These are phyloP conservation scores for Eudorina sp. DNA, from an alignment of 139 green algal species.

Conservation along the genomic window DNA sequence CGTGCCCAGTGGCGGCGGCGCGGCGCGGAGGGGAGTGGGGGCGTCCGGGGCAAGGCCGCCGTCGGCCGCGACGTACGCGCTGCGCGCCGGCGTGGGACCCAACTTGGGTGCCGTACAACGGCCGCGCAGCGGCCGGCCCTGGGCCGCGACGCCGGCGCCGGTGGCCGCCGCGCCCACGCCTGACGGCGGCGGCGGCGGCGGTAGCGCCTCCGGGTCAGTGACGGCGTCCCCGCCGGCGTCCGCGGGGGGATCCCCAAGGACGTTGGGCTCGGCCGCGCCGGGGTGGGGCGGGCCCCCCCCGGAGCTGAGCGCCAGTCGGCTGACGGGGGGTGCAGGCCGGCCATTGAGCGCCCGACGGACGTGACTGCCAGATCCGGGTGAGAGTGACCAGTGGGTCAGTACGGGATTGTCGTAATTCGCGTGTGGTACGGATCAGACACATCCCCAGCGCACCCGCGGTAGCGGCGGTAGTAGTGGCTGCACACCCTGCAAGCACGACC, in stretches of 20 bases:
- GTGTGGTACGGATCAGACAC: too few species aligned
- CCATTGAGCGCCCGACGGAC: background rate
- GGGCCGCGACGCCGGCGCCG: background rate
- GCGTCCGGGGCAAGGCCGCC: constrained; percentile 23
- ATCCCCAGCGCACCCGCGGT: too few species aligned
- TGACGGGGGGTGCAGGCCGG: background rate
- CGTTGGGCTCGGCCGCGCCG: background rate
- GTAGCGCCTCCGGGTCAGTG: background rate
- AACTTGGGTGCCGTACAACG: background rate
- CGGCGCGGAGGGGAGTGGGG: background rate
- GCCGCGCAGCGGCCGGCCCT: background rate
- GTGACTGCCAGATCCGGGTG: too few species aligned
- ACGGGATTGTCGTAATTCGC: too few species aligned
- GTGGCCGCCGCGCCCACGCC: background rate
- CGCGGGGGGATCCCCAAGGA: background rate
- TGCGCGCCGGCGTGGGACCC: background rate
- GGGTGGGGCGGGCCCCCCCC: background rate
- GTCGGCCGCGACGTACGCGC: constrained; percentile 15
- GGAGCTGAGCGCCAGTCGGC: constrained; percentile 7
- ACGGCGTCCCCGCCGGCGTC: background rate
- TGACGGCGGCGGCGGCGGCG: background rate
- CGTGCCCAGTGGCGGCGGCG: background rate
- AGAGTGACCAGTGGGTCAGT: too few species aligned
- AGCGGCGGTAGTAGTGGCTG: too few species aligned
- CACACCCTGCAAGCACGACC: too few species aligned